Conservation (phyloP, 768 basidiomycete species). For the Agaricus sinodeliciosus region DNA sequence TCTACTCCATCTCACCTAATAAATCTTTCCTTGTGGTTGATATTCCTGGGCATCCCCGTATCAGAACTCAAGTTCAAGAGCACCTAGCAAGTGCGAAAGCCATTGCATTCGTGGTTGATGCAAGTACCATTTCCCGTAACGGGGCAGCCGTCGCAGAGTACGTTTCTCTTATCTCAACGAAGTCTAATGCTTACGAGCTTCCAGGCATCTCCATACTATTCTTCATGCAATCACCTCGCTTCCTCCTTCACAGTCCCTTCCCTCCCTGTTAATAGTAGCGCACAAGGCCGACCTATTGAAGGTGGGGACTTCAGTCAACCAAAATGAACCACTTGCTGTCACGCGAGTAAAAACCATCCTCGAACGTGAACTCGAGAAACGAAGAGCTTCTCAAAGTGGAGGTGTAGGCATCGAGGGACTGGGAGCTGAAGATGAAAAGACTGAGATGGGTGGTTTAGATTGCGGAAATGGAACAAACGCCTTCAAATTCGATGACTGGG, state of each 20-base stretch:
- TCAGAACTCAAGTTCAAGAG: slow-evolving; percentile 68
- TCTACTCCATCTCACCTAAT: slow-evolving; percentile 35
- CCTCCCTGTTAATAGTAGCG: slow-evolving; percentile 60
- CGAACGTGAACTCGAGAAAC: slow-evolving; percentile 81
- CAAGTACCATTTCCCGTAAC: slow-evolving; percentile 72
- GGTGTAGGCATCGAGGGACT: slow-evolving; percentile 69
- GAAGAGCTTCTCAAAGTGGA: slow-evolving; percentile 53
- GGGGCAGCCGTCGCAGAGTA: slow-evolving; percentile 75
- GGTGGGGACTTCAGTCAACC: slow-evolving; percentile 25
- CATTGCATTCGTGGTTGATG: slow-evolving; percentile 75
- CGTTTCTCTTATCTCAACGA: slow-evolving; percentile 22
- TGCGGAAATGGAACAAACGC: slow-evolving; percentile 44
- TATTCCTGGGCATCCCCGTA: slow-evolving; percentile 80
- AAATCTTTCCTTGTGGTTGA: slow-evolving; percentile 56
- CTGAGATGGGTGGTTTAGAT: slow-evolving; percentile 71
- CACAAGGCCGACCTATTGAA: slow-evolving; percentile 75
- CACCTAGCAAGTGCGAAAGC: slow-evolving; percentile 55
- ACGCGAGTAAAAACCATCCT: slow-evolving; percentile 71
- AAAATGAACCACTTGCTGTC: slow-evolving; percentile 38
- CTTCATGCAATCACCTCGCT: slow-evolving; percentile 65
- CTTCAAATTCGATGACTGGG: slow-evolving; percentile 79
- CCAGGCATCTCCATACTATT: slow-evolving; percentile 68
- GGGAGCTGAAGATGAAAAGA: slow-evolving; percentile 58
- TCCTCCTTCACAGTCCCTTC: slow-evolving; percentile 60
- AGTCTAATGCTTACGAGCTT: slow-evolving; percentile 2